Evolutionary conservation across 495 filamentous ascomycete species (phyloP), one percentile per base, ranked within the genome.

Genomic region (Beverwykella pulmonaria): DNA sequence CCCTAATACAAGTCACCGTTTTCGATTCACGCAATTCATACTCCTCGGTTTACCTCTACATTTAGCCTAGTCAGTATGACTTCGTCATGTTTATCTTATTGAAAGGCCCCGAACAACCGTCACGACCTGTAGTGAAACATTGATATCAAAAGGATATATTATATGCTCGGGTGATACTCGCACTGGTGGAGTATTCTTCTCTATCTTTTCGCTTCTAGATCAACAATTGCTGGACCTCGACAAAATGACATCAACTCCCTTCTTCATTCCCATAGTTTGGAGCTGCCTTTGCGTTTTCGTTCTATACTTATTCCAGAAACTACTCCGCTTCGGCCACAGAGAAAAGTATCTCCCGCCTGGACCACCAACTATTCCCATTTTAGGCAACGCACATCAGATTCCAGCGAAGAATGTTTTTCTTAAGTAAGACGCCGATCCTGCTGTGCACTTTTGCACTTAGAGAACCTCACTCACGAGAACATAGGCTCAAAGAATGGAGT

Each of bases 401-500:
- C 56, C 56, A 6, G 22, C 27, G 22, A 54, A 26, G 1, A 46
- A 52, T 14, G 12, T 60, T 20, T 27, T 46, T 23, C 15, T 20
- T 1, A 54, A 67, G 63, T 67, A 48, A 52, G 30, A 14, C 26
- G 1, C 23, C 19, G 25, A 9, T 2, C 22, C 26, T 14, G 17
- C 8, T 44, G 15, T 9, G 15, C 39, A 10, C 6, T 15, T 10
- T 15, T 44, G 5, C 39, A 44, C 5, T 6, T 34, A 34, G 8
- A n/a, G 17, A 23, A 14, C 50, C 14, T 39, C 20, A 30, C 48
- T 55, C 5, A 39, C 30, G 39, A 17, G 15, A 34, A 23, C 23
- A 9, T 29, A 65, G 53, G 29, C 20, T 63, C 32, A 54, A 63
- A 63, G 60, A 67, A 61, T 69, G 65, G 65, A 30, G 27, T n/a